These are phyloP conservation scores for Aspergillus sergii DNA, from an alignment of 2,329 filamentous ascomycete genomes.

Conservation along the genomic window DNA sequence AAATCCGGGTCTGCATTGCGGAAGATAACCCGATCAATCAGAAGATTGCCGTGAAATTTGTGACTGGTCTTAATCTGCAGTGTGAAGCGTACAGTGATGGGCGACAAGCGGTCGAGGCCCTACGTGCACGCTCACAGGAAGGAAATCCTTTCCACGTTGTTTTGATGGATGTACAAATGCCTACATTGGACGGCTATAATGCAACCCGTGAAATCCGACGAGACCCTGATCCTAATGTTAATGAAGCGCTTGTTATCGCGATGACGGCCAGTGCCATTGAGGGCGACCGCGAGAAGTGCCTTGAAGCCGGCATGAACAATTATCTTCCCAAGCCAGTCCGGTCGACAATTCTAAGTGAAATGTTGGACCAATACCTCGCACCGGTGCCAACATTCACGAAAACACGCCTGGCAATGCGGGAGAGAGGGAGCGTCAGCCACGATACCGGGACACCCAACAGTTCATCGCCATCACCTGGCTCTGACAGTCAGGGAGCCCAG, in stretches of 20 bases:
- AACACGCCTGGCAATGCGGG: conserved; percentile 34
- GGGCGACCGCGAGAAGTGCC: conserved; percentile 89
- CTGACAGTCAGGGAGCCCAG: conserved; percentile 18
- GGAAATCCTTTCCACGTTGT: conserved; percentile 83
- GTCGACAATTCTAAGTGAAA: conserved; percentile 80
- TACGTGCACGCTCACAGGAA: conserved; percentile 71
- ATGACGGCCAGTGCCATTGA: conserved; percentile 97
- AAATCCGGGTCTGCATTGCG: conserved; percentile 86
- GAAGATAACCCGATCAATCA: conserved; percentile 96
- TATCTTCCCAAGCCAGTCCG: conserved; percentile 96
- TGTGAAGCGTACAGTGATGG: conserved; percentile 92
- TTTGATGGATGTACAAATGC: conserved; percentile 97
- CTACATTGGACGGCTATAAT: conserved; percentile 87
- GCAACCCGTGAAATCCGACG: conserved; percentile 81
- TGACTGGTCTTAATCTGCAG: conserved; percentile 79
- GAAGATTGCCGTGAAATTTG: conserved; percentile 89
- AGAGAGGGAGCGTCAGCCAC: conserved; percentile 31
- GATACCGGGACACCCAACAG: conserved; percentile 29
- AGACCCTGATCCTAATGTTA: conserved; percentile 74
- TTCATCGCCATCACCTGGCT: conserved; percentile 20
- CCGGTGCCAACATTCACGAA: conserved; percentile 47
- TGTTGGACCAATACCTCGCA: conserved; percentile 70
- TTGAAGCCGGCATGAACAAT: conserved; percentile 97
- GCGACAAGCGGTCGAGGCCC: conserved; percentile 79
- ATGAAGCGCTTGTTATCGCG: conserved; percentile 87